These are phyloP conservation scores for Fusarium liriodendri DNA, from an alignment of 2,329 filamentous ascomycete genomes.

Conservation along the genomic window DNA sequence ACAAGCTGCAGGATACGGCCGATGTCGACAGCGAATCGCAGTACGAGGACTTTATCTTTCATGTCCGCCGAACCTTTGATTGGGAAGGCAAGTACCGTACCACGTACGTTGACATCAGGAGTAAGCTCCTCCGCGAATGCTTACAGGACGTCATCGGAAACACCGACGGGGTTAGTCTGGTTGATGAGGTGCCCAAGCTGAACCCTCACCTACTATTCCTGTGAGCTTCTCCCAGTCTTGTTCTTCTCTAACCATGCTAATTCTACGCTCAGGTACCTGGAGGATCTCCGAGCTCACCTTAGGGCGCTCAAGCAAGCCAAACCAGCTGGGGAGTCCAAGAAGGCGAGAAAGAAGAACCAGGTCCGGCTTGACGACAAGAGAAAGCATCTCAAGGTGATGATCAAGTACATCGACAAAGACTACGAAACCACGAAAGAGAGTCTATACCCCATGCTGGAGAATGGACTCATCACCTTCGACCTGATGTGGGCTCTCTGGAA, in stretches of 20 bases:
- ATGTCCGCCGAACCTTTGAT: slow-evolving; percentile 84
- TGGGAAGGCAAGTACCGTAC: slow-evolving; percentile 82
- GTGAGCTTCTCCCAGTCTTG: slow-evolving; percentile 46
- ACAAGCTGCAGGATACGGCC: slow-evolving; percentile 66
- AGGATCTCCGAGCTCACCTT: slow-evolving; percentile 75
- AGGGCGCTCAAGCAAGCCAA: slow-evolving; percentile 73
- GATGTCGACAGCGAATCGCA: slow-evolving; percentile 59
- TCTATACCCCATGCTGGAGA: slow-evolving; percentile 82
- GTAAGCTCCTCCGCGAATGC: slow-evolving; percentile 78
- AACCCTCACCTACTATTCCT: slow-evolving; percentile 79
- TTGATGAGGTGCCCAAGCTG: slow-evolving; percentile 81
- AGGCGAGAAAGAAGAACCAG: slow-evolving; percentile 70
- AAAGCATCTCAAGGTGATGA: slow-evolving; percentile 76
- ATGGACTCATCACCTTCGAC: slow-evolving; percentile 88
- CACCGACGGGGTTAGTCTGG: slow-evolving; percentile 72
- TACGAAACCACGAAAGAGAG: slow-evolving; percentile 82
- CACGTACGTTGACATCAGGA: slow-evolving; percentile 87
- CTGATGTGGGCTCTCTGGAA: slow-evolving; percentile 91
- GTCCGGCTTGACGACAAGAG: slow-evolving; percentile 69
- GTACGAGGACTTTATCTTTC: slow-evolving; percentile 85
- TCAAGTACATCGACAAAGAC: slow-evolving; percentile 84
- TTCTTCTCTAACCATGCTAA: background rate
- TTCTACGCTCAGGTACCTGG: slow-evolving; percentile 71
- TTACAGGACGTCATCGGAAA: slow-evolving; percentile 54
- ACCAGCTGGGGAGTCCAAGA: slow-evolving; percentile 59